Percentiles rank a stretch among this genome's conserved stretches.
Evolutionary conservation across 495 filamentous ascomycete genomes (phyloP).

Genomic region (Penicillium cataractarum): DNA sequence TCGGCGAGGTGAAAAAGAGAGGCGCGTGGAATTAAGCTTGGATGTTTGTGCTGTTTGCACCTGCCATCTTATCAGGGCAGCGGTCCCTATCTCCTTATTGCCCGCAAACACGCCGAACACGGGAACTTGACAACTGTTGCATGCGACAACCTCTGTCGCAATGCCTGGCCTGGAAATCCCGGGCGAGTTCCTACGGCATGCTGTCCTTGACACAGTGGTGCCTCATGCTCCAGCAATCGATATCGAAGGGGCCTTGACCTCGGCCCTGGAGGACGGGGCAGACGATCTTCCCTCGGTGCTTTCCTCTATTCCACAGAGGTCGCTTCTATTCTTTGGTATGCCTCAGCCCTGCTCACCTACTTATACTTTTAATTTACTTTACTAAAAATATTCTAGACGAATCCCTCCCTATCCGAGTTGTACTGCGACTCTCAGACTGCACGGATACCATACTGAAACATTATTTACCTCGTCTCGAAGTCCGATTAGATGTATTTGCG

Average conservation of each 20-base stretch:
- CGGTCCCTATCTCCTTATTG: slow-evolving; percentile 23
- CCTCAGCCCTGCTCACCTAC: slow-evolving; percentile 3
- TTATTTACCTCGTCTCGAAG: slow-evolving; percentile 63
- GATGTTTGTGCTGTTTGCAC: slow-evolving; percentile 42
- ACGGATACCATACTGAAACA: slow-evolving; percentile 61
- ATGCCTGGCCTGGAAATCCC: slow-evolving; percentile 48
- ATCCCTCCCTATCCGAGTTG: slow-evolving; percentile 69
- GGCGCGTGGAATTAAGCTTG: slow-evolving; percentile 26
- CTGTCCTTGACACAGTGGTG: slow-evolving; percentile 76
- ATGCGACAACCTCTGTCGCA: slow-evolving; percentile 35
- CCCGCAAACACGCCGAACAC: slow-evolving; percentile 5
- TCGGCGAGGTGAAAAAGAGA: slow-evolving; percentile 26
- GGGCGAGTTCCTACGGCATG: slow-evolving; percentile 68
- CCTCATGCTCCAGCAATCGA: slow-evolving; percentile 69
- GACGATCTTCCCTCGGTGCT: slow-evolving; percentile 50
- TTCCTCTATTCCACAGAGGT: slow-evolving; percentile 53
- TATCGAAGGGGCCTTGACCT: slow-evolving; percentile 61
- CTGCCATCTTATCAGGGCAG: slow-evolving; percentile 22
- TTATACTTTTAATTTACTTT: slow-evolving; percentile 55
- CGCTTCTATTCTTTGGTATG: slow-evolving; percentile 73
- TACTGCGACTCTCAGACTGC: slow-evolving; percentile 68
- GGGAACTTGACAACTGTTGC: slow-evolving; percentile 12
- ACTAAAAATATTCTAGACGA: slow-evolving; percentile 74
- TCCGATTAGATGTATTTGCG: slow-evolving; percentile 74
- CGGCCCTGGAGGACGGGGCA: slow-evolving; percentile 50